Percentiles rank a stretch among this genome's conserved stretches.
Conservation (phyloP, 2,329 filamentous ascomycete genomes). For the Rutstroemia sp. region DNA sequence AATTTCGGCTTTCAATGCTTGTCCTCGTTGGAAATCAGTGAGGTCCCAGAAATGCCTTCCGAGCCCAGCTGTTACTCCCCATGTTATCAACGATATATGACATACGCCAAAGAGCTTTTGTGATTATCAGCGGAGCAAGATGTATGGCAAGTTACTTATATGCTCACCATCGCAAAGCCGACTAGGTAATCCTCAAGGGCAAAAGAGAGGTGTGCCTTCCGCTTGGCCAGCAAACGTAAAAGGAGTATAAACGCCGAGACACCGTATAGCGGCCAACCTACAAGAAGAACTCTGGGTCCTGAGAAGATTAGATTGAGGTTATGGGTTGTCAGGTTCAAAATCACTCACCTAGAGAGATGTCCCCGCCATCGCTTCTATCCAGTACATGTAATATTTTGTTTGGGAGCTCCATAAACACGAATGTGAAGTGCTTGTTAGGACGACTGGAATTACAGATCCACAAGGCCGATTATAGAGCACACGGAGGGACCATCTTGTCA, state of each 20-base stretch:
- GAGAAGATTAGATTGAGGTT: background rate
- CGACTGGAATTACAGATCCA: no score
- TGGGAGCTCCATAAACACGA: background rate
- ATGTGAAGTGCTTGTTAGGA: background rate
- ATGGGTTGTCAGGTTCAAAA: background rate
- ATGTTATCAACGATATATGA: conserved; percentile 2
- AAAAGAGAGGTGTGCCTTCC: background rate
- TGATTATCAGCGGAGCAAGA: background rate
- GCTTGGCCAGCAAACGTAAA: conserved; percentile 1
- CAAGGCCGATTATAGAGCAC: no score
- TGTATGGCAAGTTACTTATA: background rate
- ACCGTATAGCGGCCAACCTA: conserved; percentile 6
- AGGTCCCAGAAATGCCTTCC: background rate
- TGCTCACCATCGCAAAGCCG: background rate
- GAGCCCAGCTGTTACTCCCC: conserved; percentile 1
- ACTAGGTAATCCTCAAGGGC: background rate
- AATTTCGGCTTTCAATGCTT: background rate
- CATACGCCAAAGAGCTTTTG: background rate
- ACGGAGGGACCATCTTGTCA: no score
- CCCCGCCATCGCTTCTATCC: background rate
- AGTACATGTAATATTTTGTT: background rate
- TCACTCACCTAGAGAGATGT: conserved; percentile 1
- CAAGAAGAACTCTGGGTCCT: background rate
- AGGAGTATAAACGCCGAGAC: conserved; percentile 2
- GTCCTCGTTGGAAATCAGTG: background rate